These are phyloP conservation scores for Aspergillus taichungensis DNA, from an alignment of 495 filamentous ascomycete genomes.

Conservation along the genomic window DNA sequence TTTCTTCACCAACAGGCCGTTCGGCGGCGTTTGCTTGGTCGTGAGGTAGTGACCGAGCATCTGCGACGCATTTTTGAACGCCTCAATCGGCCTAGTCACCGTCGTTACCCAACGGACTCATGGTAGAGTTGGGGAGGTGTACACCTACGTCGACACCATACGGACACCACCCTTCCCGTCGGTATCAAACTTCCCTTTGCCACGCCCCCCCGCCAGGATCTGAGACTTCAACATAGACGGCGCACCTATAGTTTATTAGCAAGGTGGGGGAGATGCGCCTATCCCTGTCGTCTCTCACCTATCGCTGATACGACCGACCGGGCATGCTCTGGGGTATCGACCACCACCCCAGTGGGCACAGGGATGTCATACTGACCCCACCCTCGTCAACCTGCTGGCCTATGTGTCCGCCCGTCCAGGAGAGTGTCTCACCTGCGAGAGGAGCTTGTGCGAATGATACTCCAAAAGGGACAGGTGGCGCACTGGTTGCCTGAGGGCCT, in stretches of 20 bases:
- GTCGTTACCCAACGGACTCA: too few relatives aligned
- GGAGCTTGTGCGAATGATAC: slow-evolving; percentile 20
- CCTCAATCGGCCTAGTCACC: slow-evolving; percentile 16
- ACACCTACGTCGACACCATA: slow-evolving; percentile 17
- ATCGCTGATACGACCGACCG: slow-evolving; percentile 16
- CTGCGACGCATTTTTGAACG: slow-evolving; percentile 20
- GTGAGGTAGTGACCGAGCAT: slow-evolving; percentile 26
- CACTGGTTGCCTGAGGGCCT: too few relatives aligned
- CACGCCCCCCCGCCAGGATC: slow-evolving; percentile 24
- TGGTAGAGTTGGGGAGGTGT: neutral
- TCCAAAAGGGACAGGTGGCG: slow-evolving; percentile 5
- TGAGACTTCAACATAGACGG: slow-evolving; percentile 25
- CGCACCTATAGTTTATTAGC: slow-evolving; percentile 11
- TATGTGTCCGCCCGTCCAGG: neutral
- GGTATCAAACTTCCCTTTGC: slow-evolving; percentile 22
- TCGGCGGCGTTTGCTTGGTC: slow-evolving; percentile 23
- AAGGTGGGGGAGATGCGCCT: neutral
- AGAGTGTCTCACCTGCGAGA: slow-evolving; percentile 14
- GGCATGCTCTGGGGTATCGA: slow-evolving; percentile 15
- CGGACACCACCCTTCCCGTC: slow-evolving; percentile 26
- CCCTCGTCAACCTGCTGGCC: too few relatives aligned
- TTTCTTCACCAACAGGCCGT: slow-evolving; percentile 23
- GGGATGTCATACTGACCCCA: slow-evolving; percentile 18
- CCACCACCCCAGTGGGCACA: slow-evolving; percentile 19
- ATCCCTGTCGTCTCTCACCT: slow-evolving; percentile 6